Evolutionary conservation across 148 eudicot genomes (phyloP).

Genomic region (Chenopodium formosanum): DNA sequence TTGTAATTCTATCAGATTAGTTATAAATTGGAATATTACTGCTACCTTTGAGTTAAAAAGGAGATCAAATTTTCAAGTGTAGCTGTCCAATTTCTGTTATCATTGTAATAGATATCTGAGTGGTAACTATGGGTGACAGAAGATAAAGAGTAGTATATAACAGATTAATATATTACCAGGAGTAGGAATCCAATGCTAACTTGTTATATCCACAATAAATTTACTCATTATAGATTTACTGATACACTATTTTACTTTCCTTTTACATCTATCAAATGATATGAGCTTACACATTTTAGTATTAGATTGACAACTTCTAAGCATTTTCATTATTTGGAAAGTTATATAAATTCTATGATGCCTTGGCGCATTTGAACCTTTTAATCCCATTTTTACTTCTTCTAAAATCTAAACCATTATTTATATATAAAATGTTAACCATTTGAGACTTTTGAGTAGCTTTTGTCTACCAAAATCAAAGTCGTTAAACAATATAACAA

Average conservation of each 20-base stretch:
- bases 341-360: too few relatives aligned
- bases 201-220: background rate
- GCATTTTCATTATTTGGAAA: too few relatives aligned
- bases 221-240: too few relatives aligned
- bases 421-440: too few relatives aligned
- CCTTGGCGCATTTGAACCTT: too few relatives aligned
- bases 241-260: too few relatives aligned
- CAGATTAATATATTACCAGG: background rate
- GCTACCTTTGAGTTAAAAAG: background rate
- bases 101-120: background rate
- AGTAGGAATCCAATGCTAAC: background rate
- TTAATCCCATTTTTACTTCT: background rate
- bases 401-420: background rate
- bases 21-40: background rate
- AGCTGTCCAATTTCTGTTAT: background rate
- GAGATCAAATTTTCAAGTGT: background rate
- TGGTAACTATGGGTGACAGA: background rate
- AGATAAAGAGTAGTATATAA: background rate
- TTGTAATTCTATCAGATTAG: background rate
- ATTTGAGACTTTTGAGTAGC: too few relatives aligned
- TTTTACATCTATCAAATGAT: background rate
- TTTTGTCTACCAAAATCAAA: background rate
- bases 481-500: background rate
- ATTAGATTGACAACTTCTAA: background rate
- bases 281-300: background rate